phyloP scores from a whole-genome alignment of 2,329 filamentous ascomycete genomes.

The Nothomitra cinnamomea region DNA sequence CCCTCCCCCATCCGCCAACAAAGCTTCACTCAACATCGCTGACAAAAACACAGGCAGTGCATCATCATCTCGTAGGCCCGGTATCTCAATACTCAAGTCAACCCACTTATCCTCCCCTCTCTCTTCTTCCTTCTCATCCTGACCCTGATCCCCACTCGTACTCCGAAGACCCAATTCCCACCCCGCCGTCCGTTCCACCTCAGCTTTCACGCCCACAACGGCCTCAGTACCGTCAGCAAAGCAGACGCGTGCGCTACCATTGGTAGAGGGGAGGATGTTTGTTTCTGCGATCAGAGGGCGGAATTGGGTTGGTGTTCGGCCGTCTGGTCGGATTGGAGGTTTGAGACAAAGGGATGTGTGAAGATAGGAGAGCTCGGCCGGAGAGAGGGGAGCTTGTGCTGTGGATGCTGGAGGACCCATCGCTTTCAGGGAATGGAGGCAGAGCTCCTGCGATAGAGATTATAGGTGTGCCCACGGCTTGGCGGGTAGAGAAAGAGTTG shows the following conservation, averaged over 20 bases:
- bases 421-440: not conserved
- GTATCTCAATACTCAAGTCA: conserved; percentile 81
- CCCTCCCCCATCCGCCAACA: conserved; percentile 50
- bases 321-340: conserved; percentile 81
- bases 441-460: no score
- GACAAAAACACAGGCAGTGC: conserved; percentile 71
- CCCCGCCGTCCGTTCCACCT: conserved; percentile 55
- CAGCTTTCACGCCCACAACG: conserved; percentile 86
- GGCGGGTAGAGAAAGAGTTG: no score
- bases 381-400: conserved; percentile 64
- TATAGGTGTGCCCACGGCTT: no score
- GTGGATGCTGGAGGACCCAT: conserved; percentile 19
- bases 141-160: conserved; percentile 12
- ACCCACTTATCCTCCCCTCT: conserved; percentile 55
- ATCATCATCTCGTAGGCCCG: conserved; percentile 81
- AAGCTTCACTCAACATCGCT: conserved; percentile 74
- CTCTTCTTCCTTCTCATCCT: conserved; percentile 3
- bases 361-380: conserved; percentile 90
- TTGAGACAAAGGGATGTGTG: conserved; percentile 67
- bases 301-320: conserved; percentile 68
- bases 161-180: conserved; percentile 5
- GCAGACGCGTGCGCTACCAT: conserved; percentile 84
- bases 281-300: conserved; percentile 81
- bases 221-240: conserved; percentile 93
- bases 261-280: conserved; percentile 72